Evolutionary conservation across 2,329 filamentous ascomycete genomes (phyloP), one percentile per base, ranked within the genome.

Genomic region (Emericellopsis atlantica): DNA sequence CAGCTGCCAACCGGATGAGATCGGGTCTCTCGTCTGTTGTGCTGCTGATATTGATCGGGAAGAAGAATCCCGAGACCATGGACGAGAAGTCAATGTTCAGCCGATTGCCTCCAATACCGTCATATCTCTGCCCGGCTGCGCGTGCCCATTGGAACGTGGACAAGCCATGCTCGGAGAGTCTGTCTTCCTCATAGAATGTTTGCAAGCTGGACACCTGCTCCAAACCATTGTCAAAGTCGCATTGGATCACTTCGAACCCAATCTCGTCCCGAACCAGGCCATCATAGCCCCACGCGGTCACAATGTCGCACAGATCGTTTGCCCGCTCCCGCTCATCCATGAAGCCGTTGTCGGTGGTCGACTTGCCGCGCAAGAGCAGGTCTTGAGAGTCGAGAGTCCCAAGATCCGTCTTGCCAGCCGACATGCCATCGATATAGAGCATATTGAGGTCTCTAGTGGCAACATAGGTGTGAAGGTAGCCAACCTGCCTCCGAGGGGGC

Each of bases 321-420:
- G 78, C 79, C 6, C 80, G 72, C 2, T 57, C 53, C 5, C 45
- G 48, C 40, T 85, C 79, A 36, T 59, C 61, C 15, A 22, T 35
- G 14, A 29, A 33, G 23, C 39, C 15, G 6, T 18, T 4, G 3
- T 44, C 23, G 7, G 37, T 36, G 2, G 43, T 51, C 23, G 47
- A 49, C 9, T 59, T 54, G 7, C 67, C 66, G 7, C 71, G 63
- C 2, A 87, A 63, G 1, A 86, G 51, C 2, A 68, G 52, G 49
- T 86, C 81, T 49, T 84, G 79, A 0, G 74, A 68, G 51, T 86
- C 81, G 3, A 85, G 64, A 0, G 80, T 84, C 4, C 81, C 82
- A 51, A 78, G 74, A 2, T 51, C 39, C 0, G 73, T 74, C 48
- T 86, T 86, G 2, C 68, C 81, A 0, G 79, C 82, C 3, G 74